A percentile compares a stretch with the other conserved stretches of the same genome.
These are phyloP conservation scores for Escovopsis sp. DNA, from an alignment of 2,329 filamentous ascomycete species.

Conservation along the genomic window DNA sequence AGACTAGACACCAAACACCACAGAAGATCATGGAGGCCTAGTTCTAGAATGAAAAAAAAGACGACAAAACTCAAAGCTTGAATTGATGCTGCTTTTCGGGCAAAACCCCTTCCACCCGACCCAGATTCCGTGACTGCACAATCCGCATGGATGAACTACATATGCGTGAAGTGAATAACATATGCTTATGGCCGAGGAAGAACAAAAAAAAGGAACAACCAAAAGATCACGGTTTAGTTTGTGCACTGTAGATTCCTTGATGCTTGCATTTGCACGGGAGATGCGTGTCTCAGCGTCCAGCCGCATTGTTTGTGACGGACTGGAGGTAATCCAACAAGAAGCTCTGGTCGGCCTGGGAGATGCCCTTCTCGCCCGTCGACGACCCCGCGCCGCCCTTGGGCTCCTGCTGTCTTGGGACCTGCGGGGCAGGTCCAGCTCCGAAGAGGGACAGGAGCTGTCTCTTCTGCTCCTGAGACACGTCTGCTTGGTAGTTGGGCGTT, in stretches of 20 bases:
- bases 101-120: neutral
- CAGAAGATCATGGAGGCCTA: too few species aligned
- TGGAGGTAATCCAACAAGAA: conserved; percentile 68
- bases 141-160: too few species aligned
- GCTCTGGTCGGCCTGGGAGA: conserved; percentile 56
- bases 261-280: too few species aligned
- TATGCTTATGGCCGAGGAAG: too few species aligned
- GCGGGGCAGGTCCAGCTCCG: conserved; percentile 31
- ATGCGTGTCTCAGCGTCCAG: conserved; percentile 14
- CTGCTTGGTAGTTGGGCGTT: conserved; percentile 8
- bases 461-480: conserved; percentile 19
- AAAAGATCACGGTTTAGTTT: too few species aligned
- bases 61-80: too few species aligned
- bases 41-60: too few species aligned
- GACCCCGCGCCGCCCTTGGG: conserved; percentile 12
- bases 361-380: conserved; percentile 35
- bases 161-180: too few species aligned
- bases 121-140: neutral
- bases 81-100: too few species aligned
- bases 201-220: too few species aligned
- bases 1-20: too few species aligned
- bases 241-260: too few species aligned
- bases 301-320: conserved; percentile 28
- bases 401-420: neutral
- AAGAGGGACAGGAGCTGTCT: conserved; percentile 45